Percentiles rank a stretch among this genome's conserved stretches.
These are phyloP conservation scores for Zymoseptoria crescenta DNA, from an alignment of 2,329 filamentous ascomycete species.

Conservation along the genomic window DNA sequence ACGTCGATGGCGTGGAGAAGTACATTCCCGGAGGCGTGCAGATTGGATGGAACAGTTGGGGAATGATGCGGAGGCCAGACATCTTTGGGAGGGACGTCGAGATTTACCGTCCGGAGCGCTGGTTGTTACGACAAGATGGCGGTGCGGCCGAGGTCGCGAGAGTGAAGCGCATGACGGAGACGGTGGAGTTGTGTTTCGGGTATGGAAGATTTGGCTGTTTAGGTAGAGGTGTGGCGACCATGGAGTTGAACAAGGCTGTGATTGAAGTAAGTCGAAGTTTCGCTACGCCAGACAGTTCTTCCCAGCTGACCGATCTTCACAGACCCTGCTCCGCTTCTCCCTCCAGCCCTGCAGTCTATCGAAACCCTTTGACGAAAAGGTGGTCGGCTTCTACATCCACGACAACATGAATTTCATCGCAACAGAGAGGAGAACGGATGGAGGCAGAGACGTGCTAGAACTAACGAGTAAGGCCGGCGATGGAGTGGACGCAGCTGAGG, in stretches of 20 bases:
- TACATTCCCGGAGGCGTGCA: constrained; percentile 31
- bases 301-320: background rate
- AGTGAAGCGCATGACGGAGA: constrained; percentile 30
- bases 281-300: background rate
- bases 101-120: constrained; percentile 33
- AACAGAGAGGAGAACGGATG: constrained; percentile 21
- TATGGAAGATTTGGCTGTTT: constrained; percentile 33
- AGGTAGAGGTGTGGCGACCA: constrained; percentile 31
- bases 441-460: background rate
- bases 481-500: background rate
- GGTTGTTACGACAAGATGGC: constrained; percentile 23
- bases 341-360: constrained; percentile 32
- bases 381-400: constrained; percentile 33
- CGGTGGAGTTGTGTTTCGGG: constrained; percentile 30
- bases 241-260: constrained; percentile 34
- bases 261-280: constrained; percentile 26
- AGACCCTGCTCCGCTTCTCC: constrained; percentile 32
- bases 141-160: constrained; percentile 24
- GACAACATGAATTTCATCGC: constrained; percentile 32
- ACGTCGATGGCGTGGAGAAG: constrained; percentile 30
- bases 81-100: constrained; percentile 33
- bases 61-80: constrained; percentile 30
- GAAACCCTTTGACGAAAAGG: constrained; percentile 31
- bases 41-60: constrained; percentile 35
- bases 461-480: background rate